phyloP scores from a whole-genome alignment of 768 basidiomycete species.

The Heimioporus sp. region DNA sequence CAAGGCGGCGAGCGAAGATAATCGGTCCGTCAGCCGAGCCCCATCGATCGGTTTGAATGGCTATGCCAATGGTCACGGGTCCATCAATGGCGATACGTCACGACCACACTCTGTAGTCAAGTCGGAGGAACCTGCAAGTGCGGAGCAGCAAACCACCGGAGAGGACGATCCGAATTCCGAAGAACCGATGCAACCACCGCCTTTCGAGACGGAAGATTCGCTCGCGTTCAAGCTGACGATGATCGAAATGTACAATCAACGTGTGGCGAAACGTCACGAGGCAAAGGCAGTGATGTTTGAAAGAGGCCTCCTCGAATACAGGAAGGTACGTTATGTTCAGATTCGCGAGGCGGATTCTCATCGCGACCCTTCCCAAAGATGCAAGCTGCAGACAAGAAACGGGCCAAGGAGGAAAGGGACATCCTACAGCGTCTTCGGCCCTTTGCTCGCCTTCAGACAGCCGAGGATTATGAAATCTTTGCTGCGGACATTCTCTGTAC shows the following conservation, averaged over 20 bases:
- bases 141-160: constrained; percentile 33
- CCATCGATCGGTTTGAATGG: constrained; percentile 24
- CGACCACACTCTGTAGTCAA: constrained; percentile 30
- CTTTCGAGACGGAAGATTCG: constrained; percentile 81
- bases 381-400: constrained; percentile 88
- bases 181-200: constrained; percentile 68
- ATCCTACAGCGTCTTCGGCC: constrained; percentile 86
- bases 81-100: constrained; percentile 36
- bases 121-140: constrained; percentile 45
- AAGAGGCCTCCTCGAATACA: constrained; percentile 87
- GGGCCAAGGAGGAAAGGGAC: constrained; percentile 88
- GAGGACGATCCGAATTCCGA: constrained; percentile 62
- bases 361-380: constrained; percentile 50
- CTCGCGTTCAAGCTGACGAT: constrained; percentile 85
- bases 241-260: constrained; percentile 88
- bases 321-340: constrained; percentile 61
- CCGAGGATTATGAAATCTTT: constrained; percentile 88
- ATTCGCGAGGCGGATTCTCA: background rate
- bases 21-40: constrained; percentile 22
- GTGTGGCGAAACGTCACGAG: constrained; percentile 81
- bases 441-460: constrained; percentile 87
- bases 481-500: constrained; percentile 87
- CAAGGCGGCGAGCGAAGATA: constrained; percentile 19
- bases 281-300: constrained; percentile 90
- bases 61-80: constrained; percentile 33